Evolutionary conservation across 352 stramenopile genomes (phyloP).

Genomic region (Phytophthora pini): DNA sequence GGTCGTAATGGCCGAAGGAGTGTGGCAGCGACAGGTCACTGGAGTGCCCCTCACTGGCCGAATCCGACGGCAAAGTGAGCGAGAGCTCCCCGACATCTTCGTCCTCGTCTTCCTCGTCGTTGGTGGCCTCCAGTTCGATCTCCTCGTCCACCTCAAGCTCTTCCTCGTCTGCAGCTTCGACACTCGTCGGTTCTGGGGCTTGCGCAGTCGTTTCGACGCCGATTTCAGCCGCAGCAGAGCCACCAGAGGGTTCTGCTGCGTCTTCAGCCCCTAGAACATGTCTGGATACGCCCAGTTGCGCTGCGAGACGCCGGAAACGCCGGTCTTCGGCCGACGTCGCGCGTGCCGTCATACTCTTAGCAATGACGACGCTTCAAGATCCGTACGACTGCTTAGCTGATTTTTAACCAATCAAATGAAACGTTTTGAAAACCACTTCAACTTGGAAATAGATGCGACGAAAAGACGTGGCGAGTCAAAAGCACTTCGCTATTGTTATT

Average conservation of each 20-base stretch:
- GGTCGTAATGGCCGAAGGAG: slow-evolving; percentile 73
- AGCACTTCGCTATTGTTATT: too few species aligned
- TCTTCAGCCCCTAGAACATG: slow-evolving; percentile 39
- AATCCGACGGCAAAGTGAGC: slow-evolving; percentile 49
- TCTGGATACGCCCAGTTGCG: slow-evolving; percentile 60
- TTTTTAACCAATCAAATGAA: too few species aligned
- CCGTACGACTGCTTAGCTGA: neutral
- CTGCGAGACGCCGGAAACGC: slow-evolving; percentile 53
- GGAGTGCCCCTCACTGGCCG: slow-evolving; percentile 70
- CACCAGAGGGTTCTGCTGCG: neutral
- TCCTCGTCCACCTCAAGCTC: slow-evolving; percentile 33
- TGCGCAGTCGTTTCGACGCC: slow-evolving; percentile 1
- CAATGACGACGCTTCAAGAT: slow-evolving; percentile 33
- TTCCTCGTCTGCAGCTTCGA: slow-evolving; percentile 13
- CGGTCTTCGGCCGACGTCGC: slow-evolving; percentile 26
- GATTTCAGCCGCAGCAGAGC: neutral
- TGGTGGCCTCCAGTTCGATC: slow-evolving; percentile 17
- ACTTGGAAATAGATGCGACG: slow-evolving; percentile 30
- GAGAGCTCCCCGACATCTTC: slow-evolving; percentile 39
- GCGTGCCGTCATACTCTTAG: slow-evolving; percentile 14
- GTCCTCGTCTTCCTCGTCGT: slow-evolving; percentile 28
- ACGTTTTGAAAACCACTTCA: neutral
- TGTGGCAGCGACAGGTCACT: slow-evolving; percentile 76
- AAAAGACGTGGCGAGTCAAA: slow-evolving; percentile 16
- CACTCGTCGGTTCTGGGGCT: slow-evolving; percentile 4